Base-by-base conservation (phyloP, 2,329 filamentous ascomycete genomes). In the Magnaporthiopsis poae region DNA sequence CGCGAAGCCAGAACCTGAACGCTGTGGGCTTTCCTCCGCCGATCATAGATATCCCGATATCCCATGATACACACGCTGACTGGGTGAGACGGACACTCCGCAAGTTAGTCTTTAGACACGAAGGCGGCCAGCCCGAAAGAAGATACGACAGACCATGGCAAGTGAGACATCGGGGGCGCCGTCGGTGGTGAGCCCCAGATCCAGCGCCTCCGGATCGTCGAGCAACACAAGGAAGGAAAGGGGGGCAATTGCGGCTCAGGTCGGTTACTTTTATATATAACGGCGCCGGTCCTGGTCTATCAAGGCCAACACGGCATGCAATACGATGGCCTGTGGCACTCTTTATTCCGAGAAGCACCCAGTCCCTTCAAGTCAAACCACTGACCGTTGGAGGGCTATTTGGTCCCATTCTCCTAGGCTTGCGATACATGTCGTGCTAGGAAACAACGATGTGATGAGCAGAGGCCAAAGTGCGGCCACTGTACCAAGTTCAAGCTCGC, bases 381-480 rank as follows among this genome's bases (percentile, higher is more conserved):
- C 46, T 56, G 9, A 56, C 46, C 46, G 1, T 56, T 3, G 21
- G 13, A 56, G 46, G 46, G 46, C 21, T 25, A 9, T 56, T 8
- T 21, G 7, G 7, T 56, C 46, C 21, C 1, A 25, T 56, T 2
- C 60, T 27, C 27, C n/a, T 66, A 82, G 78, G 84, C 85, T 27
- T 87, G 85, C 75, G 83, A 87, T 71, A 85, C 80, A 36, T 87
- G 85, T 73, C 81, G 84, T 63, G 76, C 74, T 64, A 83, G 86
- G 70, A 89, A 88, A 75, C 85, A 87, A 70, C 86, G 83, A 77
- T 89, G 86, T 75, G 85, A 88, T 73, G 86, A 88, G 73, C 78
- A 81, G 71, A 78, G 85, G 66, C 86, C 86, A 25, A 86, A 84
- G 74, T 89, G 86, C 73, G 78, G 82, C 66, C 82, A 84, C 21